Evolutionary conservation across 441 rosid genomes (phyloP).

Genomic region (Adansonia gregorii): DNA sequence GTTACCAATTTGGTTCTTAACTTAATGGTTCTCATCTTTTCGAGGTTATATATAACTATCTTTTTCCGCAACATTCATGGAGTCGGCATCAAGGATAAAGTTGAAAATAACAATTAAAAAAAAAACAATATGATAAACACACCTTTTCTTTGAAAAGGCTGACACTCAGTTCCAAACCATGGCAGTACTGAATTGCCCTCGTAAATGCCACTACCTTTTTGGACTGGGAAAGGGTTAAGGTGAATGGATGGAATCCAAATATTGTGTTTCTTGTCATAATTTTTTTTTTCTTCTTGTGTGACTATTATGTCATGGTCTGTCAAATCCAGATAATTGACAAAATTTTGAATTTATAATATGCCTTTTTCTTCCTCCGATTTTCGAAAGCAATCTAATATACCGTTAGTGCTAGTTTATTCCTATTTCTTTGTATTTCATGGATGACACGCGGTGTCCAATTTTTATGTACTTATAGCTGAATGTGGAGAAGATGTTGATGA

Average conservation of each 20-base stretch:
- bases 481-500: conserved; percentile 12
- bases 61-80: neutral
- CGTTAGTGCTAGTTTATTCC: neutral
- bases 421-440: neutral
- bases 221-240: neutral
- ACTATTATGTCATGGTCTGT: conserved; percentile 6
- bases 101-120: neutral
- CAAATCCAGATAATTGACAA: conserved; percentile 14
- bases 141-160: neutral
- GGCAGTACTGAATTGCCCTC: neutral
- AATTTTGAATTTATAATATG: neutral
- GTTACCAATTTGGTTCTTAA: neutral
- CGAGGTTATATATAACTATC: neutral
- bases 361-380: neutral
- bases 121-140: neutral
- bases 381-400: neutral
- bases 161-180: conserved; percentile 10
- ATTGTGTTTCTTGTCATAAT: too few relatives aligned
- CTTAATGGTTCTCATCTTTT: neutral
- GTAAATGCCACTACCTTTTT: conserved; percentile 17
- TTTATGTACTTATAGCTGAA: neutral
- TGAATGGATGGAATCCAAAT: neutral
- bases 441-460: neutral
- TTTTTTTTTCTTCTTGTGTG: conserved; percentile 2
- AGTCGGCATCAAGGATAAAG: neutral